Percentiles rank a stretch among this genome's conserved stretches.
Conservation (phyloP, 2,329 filamentous ascomycete species). For the Geoglossum cookeanum region DNA sequence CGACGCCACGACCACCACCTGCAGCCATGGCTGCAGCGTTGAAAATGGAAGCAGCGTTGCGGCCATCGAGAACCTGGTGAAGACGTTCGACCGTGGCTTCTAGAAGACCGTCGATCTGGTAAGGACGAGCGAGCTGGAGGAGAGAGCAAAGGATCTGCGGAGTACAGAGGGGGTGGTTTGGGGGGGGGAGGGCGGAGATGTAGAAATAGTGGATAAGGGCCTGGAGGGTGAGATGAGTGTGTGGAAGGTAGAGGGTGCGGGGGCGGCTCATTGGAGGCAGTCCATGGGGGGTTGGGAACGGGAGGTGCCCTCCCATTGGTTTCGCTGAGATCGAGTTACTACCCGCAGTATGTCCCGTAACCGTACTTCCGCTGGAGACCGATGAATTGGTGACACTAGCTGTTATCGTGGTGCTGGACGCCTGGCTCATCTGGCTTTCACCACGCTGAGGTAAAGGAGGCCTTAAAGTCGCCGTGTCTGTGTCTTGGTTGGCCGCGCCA, state of each 20-base stretch:
- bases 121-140: conserved; percentile 80
- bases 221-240: conserved; percentile 76
- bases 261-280: conserved; percentile 46
- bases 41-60: conserved; percentile 92
- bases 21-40: conserved; percentile 97
- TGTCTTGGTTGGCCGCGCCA: conserved; percentile 48
- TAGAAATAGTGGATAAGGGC: conserved; percentile 86
- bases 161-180: conserved; percentile 62
- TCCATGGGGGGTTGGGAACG: conserved; percentile 32
- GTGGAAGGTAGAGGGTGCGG: conserved; percentile 77
- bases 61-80: conserved; percentile 72
- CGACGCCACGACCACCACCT: conserved; percentile 70
- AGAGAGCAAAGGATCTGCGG: conserved; percentile 92
- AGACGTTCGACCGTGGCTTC: conserved; percentile 85
- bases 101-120: conserved; percentile 77
- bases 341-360: conserved; percentile 1
- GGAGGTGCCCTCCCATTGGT: conserved; percentile 21
- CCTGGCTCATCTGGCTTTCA: conserved; percentile 36
- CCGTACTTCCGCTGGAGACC: conserved; percentile 1
- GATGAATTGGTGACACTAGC: conserved; percentile 31
- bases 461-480: conserved; percentile 48
- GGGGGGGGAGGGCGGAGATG: conserved; percentile 67
- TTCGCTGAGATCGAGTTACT: conserved; percentile 12
- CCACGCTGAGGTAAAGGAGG: conserved; percentile 20
- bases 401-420: conserved; percentile 75